phyloP scores from a whole-genome alignment of 352 stramenopile species.

The Phytophthora meadii region DNA sequence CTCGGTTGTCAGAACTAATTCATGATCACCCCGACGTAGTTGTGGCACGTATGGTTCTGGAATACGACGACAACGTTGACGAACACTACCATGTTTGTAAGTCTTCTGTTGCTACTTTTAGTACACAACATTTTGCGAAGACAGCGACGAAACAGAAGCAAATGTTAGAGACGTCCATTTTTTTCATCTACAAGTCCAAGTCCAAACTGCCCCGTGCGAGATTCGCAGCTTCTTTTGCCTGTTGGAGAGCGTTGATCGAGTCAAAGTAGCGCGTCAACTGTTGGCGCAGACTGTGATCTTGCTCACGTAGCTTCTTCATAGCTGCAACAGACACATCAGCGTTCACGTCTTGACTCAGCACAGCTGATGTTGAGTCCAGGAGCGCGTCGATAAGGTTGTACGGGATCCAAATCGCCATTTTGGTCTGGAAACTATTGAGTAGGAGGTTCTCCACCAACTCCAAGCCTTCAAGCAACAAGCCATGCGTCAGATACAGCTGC shows the following conservation, averaged over 20 bases:
- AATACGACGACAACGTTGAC: too few relatives aligned
- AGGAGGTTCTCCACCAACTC: conserved; percentile 53
- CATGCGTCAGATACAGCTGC: conserved; percentile 62
- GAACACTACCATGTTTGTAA: too few relatives aligned
- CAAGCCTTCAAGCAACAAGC: conserved; percentile 68
- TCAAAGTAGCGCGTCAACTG: conserved; percentile 64
- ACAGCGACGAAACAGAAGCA: too few relatives aligned
- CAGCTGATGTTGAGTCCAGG: conserved; percentile 53
- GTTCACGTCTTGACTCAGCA: conserved; percentile 32
- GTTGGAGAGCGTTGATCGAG: conserved; percentile 54
- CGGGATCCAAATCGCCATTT: conserved; percentile 65
- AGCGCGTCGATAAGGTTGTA: conserved; percentile 74
- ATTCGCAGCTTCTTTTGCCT: conserved; percentile 55
- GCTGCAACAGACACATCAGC: conserved; percentile 20
- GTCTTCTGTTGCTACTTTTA: too few relatives aligned
- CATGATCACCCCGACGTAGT: too few relatives aligned
- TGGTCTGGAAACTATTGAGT: conserved; percentile 50
- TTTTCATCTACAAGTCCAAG: conserved; percentile 28
- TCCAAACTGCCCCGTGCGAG: conserved; percentile 42
- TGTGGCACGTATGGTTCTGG: too few relatives aligned
- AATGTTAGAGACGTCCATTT: too few relatives aligned
- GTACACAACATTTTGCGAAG: too few relatives aligned
- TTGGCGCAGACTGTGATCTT: conserved; percentile 45
- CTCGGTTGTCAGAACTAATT: too few relatives aligned
- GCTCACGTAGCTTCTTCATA: conserved; percentile 34